phyloP scores from a whole-genome alignment of 257 asterid species.

The Scutellaria barbata region DNA sequence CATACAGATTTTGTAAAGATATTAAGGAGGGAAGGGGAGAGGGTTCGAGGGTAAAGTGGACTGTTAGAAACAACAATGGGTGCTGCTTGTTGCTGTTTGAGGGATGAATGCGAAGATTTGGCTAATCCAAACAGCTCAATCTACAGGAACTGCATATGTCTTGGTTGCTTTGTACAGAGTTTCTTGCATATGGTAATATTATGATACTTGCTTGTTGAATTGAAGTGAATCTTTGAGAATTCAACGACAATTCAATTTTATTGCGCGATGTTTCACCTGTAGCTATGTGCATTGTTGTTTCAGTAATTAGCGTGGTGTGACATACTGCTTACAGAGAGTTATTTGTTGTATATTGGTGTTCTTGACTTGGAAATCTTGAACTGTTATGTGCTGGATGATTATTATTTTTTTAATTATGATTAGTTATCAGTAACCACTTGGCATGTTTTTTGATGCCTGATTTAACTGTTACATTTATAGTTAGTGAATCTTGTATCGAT shows the following conservation, averaged over 20 bases:
- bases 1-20: constrained; percentile 31
- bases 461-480: constrained; percentile 8
- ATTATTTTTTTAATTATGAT: neutral
- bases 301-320: too few species aligned
- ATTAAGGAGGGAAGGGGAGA: constrained; percentile 28
- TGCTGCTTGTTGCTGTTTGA: constrained; percentile 85
- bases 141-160: constrained; percentile 79
- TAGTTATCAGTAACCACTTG: neutral
- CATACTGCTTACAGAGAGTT: too few species aligned
- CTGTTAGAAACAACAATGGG: constrained; percentile 61
- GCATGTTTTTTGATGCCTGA: neutral
- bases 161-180: constrained; percentile 70
- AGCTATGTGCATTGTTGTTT: constrained; percentile 6
- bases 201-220: constrained; percentile 8
- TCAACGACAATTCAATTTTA: neutral
- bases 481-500: neutral
- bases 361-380: neutral
- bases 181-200: constrained; percentile 64
- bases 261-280: neutral
- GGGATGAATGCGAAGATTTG: constrained; percentile 74
- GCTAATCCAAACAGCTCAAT: constrained; percentile 69
- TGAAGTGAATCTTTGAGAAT: neutral
- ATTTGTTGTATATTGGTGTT: neutral
- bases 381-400: neutral
- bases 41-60: constrained; percentile 28